These are phyloP conservation scores for Neospora caninum DNA, from an alignment of 169 alveolate species.

Conservation along the genomic window DNA sequence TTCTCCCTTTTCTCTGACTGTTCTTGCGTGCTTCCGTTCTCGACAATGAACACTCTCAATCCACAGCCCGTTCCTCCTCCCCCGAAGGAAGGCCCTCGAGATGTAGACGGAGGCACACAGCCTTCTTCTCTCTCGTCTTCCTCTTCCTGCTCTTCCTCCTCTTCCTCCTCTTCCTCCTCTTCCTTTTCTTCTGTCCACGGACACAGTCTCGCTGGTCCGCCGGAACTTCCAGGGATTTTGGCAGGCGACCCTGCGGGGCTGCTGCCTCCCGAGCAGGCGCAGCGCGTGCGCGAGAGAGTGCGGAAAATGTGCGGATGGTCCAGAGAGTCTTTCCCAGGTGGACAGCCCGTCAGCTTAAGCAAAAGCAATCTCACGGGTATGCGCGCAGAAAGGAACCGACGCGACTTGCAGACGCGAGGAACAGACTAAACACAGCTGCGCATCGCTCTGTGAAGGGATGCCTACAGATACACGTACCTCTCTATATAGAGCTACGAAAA, in stretches of 20 bases:
- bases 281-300: not conserved
- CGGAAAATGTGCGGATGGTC: slow-evolving; percentile 85
- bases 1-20: not conserved
- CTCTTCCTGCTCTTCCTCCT: not conserved
- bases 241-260: slow-evolving; percentile 11
- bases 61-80: not conserved
- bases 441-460: not conserved
- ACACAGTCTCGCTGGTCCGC: slow-evolving; percentile 11
- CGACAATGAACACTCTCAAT: not conserved
- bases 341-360: slow-evolving; percentile 89
- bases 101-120: not conserved
- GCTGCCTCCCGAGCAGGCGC: slow-evolving; percentile 25
- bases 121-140: not conserved
- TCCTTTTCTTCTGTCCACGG: not conserved
- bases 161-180: not conserved
- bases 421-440: slow-evolving; percentile 36
- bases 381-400: not conserved
- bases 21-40: not conserved
- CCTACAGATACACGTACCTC: not conserved
- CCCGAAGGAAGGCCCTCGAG: not conserved
- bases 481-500: not conserved
- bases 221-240: slow-evolving; percentile 35
- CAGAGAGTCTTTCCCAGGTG: slow-evolving; percentile 87
- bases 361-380: slow-evolving; percentile 69
- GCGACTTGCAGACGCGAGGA: slow-evolving; percentile 7